Percentiles rank a stretch among this genome's conserved stretches.
These are phyloP conservation scores for Camellia lanceoleosa DNA, from an alignment of 148 eudicot genomes.

Conservation along the genomic window DNA sequence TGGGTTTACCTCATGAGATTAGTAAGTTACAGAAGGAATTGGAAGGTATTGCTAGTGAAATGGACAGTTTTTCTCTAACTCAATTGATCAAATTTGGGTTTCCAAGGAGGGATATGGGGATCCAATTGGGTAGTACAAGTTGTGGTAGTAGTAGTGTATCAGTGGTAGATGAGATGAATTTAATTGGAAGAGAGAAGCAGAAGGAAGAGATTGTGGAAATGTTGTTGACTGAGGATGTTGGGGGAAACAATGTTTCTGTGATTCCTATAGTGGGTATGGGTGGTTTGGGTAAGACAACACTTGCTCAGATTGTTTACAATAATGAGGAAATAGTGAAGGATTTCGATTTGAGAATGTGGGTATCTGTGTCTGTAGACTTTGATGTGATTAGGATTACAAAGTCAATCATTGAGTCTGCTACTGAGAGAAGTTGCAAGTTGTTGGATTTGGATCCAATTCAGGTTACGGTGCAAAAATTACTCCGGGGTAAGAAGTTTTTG, in stretches of 20 bases:
- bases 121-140: background rate
- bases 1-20: background rate
- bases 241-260: background rate
- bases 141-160: background rate
- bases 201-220: no score
- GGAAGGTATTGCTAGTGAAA: slow-evolving; percentile 7
- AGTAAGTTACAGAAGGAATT: background rate
- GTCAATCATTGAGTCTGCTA: background rate
- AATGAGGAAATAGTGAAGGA: background rate
- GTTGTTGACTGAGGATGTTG: background rate
- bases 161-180: background rate
- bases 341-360: background rate
- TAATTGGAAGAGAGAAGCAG: background rate
- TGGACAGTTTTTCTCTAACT: background rate
- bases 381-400: background rate
- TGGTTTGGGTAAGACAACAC: background rate
- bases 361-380: background rate
- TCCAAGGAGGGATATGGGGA: no score
- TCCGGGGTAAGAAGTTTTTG: background rate
- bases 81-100: background rate
- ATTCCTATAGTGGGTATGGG: background rate
- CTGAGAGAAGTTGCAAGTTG: background rate
- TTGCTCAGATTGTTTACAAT: background rate
- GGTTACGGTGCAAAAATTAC: background rate
- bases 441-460: background rate